These are phyloP conservation scores for Bocquillonia castaneifolia DNA, from an alignment of 441 rosid species.

Conservation along the genomic window DNA sequence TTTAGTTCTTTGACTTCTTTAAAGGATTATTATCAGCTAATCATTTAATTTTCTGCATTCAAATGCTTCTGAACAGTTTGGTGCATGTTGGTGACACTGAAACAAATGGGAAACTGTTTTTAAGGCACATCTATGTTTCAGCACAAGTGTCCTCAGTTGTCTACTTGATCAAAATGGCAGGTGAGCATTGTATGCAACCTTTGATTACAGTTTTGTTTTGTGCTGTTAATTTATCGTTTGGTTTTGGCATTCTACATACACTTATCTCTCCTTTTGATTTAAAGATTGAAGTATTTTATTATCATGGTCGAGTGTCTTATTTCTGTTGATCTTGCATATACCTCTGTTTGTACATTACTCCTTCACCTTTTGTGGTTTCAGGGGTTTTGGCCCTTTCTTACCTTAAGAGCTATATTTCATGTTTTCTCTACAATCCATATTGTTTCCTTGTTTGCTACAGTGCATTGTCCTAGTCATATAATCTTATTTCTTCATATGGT, in stretches of 20 bases:
- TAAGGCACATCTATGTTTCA: not conserved
- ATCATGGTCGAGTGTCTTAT: not conserved
- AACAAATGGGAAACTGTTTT: not conserved
- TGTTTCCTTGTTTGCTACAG: not conserved
- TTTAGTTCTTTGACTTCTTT: not conserved
- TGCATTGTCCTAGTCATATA: not conserved
- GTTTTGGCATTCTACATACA: not conserved
- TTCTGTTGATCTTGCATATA: not conserved
- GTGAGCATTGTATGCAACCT: not conserved
- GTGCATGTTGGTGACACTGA: not conserved
- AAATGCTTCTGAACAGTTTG: not conserved
- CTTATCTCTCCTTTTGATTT: not conserved
- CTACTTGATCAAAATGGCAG: conserved; percentile 6
- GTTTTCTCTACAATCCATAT: not conserved
- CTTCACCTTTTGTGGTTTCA: not conserved
- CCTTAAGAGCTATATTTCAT: not conserved
- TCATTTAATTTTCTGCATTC: not conserved
- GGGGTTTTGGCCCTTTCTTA: not conserved
- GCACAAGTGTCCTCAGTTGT: not conserved
- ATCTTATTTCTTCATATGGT: not conserved
- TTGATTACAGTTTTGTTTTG: not conserved
- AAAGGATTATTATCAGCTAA: conserved; percentile 10
- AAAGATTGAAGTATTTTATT: not conserved
- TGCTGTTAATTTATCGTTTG: not conserved
- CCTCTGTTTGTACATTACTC: not conserved